A percentile compares a stretch with the other conserved stretches of the same genome.
phyloP scores from a whole-genome alignment of 1,284 basidiomycete genomes.

The Waitea zeae region DNA sequence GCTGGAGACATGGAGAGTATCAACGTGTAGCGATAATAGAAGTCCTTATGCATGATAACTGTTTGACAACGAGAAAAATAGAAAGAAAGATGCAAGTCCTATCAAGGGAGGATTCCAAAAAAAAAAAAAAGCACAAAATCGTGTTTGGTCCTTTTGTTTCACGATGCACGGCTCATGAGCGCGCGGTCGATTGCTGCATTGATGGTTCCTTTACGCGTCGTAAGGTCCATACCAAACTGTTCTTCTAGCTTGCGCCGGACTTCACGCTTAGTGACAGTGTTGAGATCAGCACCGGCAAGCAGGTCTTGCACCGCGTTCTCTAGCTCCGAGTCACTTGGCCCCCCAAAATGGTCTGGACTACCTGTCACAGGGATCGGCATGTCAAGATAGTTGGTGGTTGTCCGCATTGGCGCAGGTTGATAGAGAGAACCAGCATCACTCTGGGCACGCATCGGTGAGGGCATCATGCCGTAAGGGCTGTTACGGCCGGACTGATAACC shows the following conservation, averaged over 20 bases:
- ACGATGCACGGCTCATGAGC: too few species aligned
- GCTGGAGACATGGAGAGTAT: too few species aligned
- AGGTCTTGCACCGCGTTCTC: slow-evolving; percentile 58
- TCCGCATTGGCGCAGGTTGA: slow-evolving; percentile 47
- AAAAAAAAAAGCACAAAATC: too few species aligned
- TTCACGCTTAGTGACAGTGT: slow-evolving; percentile 79
- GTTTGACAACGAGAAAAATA: too few species aligned
- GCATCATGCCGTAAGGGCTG: slow-evolving; percentile 36
- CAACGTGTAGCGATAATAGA: too few species aligned
- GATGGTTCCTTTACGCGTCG: slow-evolving; percentile 45
- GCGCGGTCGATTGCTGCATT: slow-evolving; percentile 55
- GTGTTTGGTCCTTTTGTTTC: too few species aligned
- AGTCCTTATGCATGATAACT: too few species aligned
- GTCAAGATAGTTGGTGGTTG: slow-evolving; percentile 60
- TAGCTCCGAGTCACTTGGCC: slow-evolving; percentile 51
- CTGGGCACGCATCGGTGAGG: slow-evolving; percentile 7
- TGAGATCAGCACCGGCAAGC: slow-evolving; percentile 64
- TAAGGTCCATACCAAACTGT: slow-evolving; percentile 57
- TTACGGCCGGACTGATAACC: slow-evolving; percentile 67
- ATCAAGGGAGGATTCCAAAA: too few species aligned
- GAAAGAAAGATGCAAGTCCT: too few species aligned
- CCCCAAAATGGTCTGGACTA: slow-evolving; percentile 31
- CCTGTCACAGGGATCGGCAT: slow-evolving; percentile 36
- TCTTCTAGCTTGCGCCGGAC: slow-evolving; percentile 71
- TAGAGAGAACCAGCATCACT: slow-evolving; percentile 15